Evolutionary conservation across 2,329 filamentous ascomycete species (phyloP).

Genomic region (Neonectria neomacrospora): DNA sequence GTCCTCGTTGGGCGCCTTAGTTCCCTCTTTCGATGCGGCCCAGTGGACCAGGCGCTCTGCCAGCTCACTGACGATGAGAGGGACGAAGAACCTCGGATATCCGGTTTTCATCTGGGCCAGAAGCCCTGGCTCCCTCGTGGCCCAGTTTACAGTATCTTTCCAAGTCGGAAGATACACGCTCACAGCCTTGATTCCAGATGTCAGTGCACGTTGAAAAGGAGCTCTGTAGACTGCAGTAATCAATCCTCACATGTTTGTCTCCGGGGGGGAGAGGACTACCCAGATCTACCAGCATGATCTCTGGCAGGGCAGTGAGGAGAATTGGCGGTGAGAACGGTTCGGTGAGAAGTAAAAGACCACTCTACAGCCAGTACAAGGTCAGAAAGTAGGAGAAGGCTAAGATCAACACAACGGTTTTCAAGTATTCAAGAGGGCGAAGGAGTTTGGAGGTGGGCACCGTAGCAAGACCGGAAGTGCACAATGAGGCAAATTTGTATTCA

Average conservation of each 20-base stretch:
- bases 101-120: conserved; percentile 40
- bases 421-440: neutral
- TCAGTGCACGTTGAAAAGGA: neutral
- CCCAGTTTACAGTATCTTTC: conserved; percentile 43
- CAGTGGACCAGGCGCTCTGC: conserved; percentile 34
- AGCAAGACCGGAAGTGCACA: neutral
- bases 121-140: conserved; percentile 33
- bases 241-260: conserved; percentile 42
- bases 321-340: neutral
- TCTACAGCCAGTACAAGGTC: neutral
- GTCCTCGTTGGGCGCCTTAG: neutral
- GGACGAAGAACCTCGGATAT: conserved; percentile 46
- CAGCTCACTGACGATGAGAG: conserved; percentile 38
- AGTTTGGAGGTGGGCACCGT: neutral
- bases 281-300: conserved; percentile 6
- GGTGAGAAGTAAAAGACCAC: neutral
- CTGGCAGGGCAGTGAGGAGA: neutral
- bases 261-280: conserved; percentile 42
- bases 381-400: neutral
- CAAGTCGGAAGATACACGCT: conserved; percentile 48
- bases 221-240: neutral
- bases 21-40: conserved; percentile 1
- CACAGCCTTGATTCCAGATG: conserved; percentile 33
- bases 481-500: neutral
- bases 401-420: neutral